phyloP scores from a whole-genome alignment of 352 stramenopile species.

The Pythium phragmitis region DNA sequence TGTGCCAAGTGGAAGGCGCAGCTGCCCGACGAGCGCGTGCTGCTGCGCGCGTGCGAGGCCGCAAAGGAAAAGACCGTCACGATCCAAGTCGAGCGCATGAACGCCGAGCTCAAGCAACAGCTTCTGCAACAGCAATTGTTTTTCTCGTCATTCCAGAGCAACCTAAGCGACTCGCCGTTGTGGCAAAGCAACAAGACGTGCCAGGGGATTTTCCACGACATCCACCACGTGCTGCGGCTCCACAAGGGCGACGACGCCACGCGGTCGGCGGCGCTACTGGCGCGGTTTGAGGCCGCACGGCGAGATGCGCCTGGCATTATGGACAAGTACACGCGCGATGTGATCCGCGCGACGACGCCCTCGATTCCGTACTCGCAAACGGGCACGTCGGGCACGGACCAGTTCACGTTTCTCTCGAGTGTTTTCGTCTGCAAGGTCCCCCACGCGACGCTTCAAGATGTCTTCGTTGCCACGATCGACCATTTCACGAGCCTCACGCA shows the following conservation, averaged over 20 bases:
- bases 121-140: conserved; percentile 56
- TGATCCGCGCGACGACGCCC: conserved; percentile 30
- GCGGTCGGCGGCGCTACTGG: conserved; percentile 31
- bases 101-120: conserved; percentile 46
- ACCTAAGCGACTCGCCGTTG: conserved; percentile 44
- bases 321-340: conserved; percentile 41
- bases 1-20: conserved; percentile 43
- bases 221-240: conserved; percentile 41
- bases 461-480: conserved; percentile 37
- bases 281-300: conserved; percentile 34
- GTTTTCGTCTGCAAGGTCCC: conserved; percentile 58
- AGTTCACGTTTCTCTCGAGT: conserved; percentile 48
- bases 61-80: conserved; percentile 50
- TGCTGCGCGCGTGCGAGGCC: conserved; percentile 45
- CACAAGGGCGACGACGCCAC: conserved; percentile 6
- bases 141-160: conserved; percentile 47
- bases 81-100: conserved; percentile 46
- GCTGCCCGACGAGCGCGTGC: conserved; percentile 35
- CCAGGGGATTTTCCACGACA: conserved; percentile 39
- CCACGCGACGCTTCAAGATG: conserved; percentile 29
- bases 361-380: conserved; percentile 48
- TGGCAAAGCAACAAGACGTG: conserved; percentile 33
- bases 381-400: conserved; percentile 21
- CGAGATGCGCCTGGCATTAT: conserved; percentile 31
- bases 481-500: conserved; percentile 35